These are phyloP conservation scores for Apiotrichum gamsii DNA, from an alignment of 1,284 basidiomycete genomes.

Conservation along the genomic window DNA sequence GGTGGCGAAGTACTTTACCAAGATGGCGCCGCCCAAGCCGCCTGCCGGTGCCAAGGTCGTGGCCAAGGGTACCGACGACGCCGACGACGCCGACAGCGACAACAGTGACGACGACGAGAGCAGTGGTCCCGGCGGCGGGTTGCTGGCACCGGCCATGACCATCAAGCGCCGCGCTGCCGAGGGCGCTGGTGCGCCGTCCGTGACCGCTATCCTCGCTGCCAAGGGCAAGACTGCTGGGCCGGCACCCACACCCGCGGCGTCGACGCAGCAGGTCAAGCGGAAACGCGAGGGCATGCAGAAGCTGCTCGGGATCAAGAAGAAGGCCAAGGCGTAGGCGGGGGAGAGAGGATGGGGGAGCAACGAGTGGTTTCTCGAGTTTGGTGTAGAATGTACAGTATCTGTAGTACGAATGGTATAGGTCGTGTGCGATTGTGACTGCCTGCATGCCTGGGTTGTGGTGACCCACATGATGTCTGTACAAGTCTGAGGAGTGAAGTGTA, in stretches of 20 bases:
- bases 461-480: too few relatives aligned
- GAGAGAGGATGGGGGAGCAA: too few relatives aligned
- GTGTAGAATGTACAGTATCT: too few relatives aligned
- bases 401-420: too few relatives aligned
- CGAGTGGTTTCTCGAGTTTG: too few relatives aligned
- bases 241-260: constrained; percentile 16
- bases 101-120: constrained; percentile 2
- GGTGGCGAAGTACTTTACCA: constrained; percentile 78
- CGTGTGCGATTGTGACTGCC: too few relatives aligned
- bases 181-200: constrained; percentile 54
- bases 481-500: too few relatives aligned
- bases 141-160: constrained; percentile 52
- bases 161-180: constrained; percentile 61
- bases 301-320: constrained; percentile 56
- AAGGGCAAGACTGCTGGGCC: constrained; percentile 56
- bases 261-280: constrained; percentile 55
- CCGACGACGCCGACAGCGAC: not conserved
- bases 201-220: constrained; percentile 65
- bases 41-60: not conserved
- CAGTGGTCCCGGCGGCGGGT: constrained; percentile 7
- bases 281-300: constrained; percentile 45
- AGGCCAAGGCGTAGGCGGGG: constrained; percentile 19
- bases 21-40: constrained; percentile 49
- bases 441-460: too few relatives aligned
- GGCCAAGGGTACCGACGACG: too few relatives aligned